Evolutionary conservation across 169 alveolate species (phyloP).

Genomic region (Plasmodium cynomolgi): DNA sequence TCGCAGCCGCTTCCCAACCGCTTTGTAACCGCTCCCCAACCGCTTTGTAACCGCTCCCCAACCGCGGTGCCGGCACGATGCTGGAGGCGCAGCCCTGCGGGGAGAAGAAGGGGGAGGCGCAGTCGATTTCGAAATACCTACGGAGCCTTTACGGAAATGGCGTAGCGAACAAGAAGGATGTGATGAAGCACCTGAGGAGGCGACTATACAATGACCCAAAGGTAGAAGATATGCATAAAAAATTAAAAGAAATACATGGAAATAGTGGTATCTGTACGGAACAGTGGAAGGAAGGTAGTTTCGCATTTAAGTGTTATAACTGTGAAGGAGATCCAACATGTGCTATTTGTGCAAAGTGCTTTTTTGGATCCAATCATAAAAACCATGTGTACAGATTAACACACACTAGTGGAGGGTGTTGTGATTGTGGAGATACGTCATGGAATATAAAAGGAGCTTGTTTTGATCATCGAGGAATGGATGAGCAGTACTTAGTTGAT

Average conservation of each 20-base stretch:
- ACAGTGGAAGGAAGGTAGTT: constrained; percentile 64
- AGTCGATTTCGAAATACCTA: constrained; percentile 10
- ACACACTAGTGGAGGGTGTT: constrained; percentile 74
- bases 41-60: not conserved
- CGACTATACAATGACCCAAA: constrained; percentile 29
- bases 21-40: not conserved
- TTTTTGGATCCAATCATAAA: constrained; percentile 55
- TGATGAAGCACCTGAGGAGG: constrained; percentile 38
- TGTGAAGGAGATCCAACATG: constrained; percentile 76
- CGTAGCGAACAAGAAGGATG: constrained; percentile 42
- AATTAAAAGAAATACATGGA: constrained; percentile 70
- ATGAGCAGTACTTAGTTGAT: not conserved
- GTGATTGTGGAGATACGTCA: constrained; percentile 77
- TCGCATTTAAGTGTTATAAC: constrained; percentile 74
- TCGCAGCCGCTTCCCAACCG: not conserved
- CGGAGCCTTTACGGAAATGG: constrained; percentile 42
- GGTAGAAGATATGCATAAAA: constrained; percentile 30
- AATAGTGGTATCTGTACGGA: constrained; percentile 68
- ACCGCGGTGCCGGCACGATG: not conserved
- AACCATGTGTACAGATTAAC: constrained; percentile 57
- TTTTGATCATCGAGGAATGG: constrained; percentile 64
- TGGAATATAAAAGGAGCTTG: constrained; percentile 74
- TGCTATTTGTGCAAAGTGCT: constrained; percentile 74
- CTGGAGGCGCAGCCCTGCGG: not conserved
- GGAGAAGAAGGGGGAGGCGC: not conserved